These are phyloP conservation scores for Lactifluus subvellereus DNA, from an alignment of 768 basidiomycete species.

Conservation along the genomic window DNA sequence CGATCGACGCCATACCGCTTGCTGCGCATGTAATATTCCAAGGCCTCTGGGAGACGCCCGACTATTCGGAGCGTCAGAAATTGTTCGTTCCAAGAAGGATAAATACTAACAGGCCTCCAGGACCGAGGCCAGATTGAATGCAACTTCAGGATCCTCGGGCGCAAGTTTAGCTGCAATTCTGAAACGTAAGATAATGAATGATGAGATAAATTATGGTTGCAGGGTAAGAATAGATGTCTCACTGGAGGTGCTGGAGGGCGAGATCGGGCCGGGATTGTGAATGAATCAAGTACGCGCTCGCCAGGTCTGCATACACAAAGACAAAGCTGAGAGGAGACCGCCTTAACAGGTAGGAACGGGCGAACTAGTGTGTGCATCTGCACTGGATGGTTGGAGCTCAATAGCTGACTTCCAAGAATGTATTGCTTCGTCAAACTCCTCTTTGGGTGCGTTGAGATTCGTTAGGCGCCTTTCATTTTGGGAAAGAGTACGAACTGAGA, in stretches of 20 bases:
- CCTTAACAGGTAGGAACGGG: constrained; percentile 22
- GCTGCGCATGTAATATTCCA: constrained; percentile 76
- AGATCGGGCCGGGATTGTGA: constrained; percentile 76
- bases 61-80: constrained; percentile 38
- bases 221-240: constrained; percentile 29
- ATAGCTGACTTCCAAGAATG: constrained; percentile 84
- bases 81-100: neutral
- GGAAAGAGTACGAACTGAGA: constrained; percentile 52
- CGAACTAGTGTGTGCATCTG: constrained; percentile 85
- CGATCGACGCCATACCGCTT: constrained; percentile 75
- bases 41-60: constrained; percentile 72
- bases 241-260: constrained; percentile 79
- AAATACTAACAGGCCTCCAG: constrained; percentile 71
- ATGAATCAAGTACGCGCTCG: constrained; percentile 85
- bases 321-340: constrained; percentile 25
- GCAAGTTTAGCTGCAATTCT: constrained; percentile 79
- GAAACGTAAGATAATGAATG: constrained; percentile 27
- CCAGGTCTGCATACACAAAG: constrained; percentile 52
- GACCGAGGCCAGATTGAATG: constrained; percentile 87
- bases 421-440: constrained; percentile 86
- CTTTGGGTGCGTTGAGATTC: constrained; percentile 34
- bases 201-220: constrained; percentile 28
- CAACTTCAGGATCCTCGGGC: constrained; percentile 87
- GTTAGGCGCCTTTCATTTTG: neutral
- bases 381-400: constrained; percentile 69